These are phyloP conservation scores for Carex arenaria DNA, from an alignment of 202 grass and related monocot genomes.

Conservation along the genomic window DNA sequence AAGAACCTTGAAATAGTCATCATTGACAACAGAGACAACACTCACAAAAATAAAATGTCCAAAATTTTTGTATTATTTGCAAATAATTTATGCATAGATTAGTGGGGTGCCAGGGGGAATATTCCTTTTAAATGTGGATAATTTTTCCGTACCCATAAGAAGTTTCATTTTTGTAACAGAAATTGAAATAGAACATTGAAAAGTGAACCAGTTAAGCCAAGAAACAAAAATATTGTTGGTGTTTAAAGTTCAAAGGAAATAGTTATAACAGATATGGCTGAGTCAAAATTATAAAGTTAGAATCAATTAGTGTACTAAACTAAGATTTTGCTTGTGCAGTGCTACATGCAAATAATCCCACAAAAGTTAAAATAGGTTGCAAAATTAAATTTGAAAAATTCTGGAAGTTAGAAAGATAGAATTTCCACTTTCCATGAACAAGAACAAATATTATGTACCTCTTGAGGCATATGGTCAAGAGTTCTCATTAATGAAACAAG, in stretches of 20 bases:
- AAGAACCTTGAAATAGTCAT: neutral
- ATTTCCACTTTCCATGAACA: neutral
- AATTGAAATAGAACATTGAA: slow-evolving; percentile 4
- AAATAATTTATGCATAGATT: neutral
- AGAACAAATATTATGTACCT: slow-evolving; percentile 38
- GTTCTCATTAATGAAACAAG: slow-evolving; percentile 96
- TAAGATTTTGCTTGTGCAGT: neutral
- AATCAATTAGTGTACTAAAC: neutral
- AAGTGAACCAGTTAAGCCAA: neutral
- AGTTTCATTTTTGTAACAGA: neutral
- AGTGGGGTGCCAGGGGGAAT: neutral
- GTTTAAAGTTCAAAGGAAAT: neutral
- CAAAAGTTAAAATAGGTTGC: neutral
- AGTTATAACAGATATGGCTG: too few species aligned
- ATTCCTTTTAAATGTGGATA: slow-evolving; percentile 5
- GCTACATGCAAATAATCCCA: neutral
- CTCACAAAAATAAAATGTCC: slow-evolving; percentile 4
- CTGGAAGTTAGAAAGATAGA: neutral
- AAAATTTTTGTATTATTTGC: slow-evolving; percentile 19
- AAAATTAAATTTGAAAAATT: neutral
- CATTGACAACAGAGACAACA: slow-evolving; percentile 5
- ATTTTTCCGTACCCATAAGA: neutral
- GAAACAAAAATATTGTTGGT: neutral
- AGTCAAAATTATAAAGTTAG: neutral
- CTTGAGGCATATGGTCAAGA: slow-evolving; percentile 86